These are phyloP conservation scores for Pythium grandisporangium DNA, from an alignment of 352 stramenopile genomes.

Conservation along the genomic window DNA sequence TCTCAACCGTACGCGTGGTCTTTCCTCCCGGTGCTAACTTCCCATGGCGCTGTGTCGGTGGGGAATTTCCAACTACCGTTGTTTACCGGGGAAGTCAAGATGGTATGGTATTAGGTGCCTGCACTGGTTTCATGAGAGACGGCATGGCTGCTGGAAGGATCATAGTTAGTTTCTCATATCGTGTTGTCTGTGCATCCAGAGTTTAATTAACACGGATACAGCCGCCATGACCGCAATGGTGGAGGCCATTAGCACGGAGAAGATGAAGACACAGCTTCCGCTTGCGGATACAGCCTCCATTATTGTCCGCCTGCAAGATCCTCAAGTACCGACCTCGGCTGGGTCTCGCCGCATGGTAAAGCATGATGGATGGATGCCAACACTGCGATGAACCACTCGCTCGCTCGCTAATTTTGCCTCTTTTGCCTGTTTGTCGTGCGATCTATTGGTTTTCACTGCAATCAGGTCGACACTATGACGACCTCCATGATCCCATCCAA, in stretches of 20 bases:
- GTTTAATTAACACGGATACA: slow-evolving; percentile 16
- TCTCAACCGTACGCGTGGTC: slow-evolving; percentile 53
- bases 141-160: no score
- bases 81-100: slow-evolving; percentile 47
- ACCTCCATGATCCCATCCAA: slow-evolving; percentile 41
- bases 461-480: slow-evolving; percentile 4
- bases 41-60: slow-evolving; percentile 19
- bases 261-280: slow-evolving; percentile 23
- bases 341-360: slow-evolving; percentile 27
- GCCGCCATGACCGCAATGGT: slow-evolving; percentile 16
- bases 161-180: no score
- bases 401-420: not conserved
- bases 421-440: not conserved
- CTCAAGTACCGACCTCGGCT: slow-evolving; percentile 27
- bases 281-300: slow-evolving; percentile 38
- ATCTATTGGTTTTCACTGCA: no score
- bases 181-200: slow-evolving; percentile 14
- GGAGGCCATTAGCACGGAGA: slow-evolving; percentile 30
- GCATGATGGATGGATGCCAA: no score
- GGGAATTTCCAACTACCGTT: slow-evolving; percentile 48
- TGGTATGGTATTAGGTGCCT: no score
- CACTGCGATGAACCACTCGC: no score
- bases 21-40: slow-evolving; percentile 42
- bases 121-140: no score
- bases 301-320: slow-evolving; percentile 57